phyloP scores from a whole-genome alignment of 2,329 filamentous ascomycete species.

The Aspergillus transmontanensis region DNA sequence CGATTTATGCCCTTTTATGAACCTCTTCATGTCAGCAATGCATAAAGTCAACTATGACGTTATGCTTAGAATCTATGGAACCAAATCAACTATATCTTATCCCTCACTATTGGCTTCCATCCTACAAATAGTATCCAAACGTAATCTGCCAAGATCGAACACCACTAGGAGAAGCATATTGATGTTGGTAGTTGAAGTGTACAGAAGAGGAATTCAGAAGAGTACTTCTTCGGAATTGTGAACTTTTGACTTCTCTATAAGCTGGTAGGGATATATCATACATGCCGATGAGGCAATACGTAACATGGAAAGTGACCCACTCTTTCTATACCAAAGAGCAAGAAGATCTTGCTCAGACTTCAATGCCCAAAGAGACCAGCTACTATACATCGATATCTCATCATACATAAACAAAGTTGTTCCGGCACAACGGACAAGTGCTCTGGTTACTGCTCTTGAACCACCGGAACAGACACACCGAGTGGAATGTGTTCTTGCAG shows the following conservation, averaged over 20 bases:
- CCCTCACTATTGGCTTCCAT: neutral
- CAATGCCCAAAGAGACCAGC: neutral
- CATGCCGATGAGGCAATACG: neutral
- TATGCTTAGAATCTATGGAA: neutral
- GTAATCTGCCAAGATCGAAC: neutral
- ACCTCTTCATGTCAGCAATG: neutral
- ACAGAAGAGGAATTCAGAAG: neutral
- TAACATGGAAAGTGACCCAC: neutral
- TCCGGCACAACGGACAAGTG: conserved; percentile 89
- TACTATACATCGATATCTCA: conserved; percentile 2
- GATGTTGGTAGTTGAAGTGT: neutral
- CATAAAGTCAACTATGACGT: neutral
- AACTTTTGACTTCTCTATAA: neutral
- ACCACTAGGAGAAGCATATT: neutral
- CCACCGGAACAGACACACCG: conserved; percentile 91
- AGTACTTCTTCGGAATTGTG: neutral
- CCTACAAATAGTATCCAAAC: neutral
- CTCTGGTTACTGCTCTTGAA: conserved; percentile 92
- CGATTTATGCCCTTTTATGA: neutral
- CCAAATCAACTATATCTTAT: neutral
- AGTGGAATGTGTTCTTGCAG: conserved; percentile 93
- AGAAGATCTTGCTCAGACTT: neutral
- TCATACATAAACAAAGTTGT: conserved; percentile 64
- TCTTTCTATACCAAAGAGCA: neutral
- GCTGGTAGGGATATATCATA: neutral